Percentiles rank a stretch among this genome's conserved stretches.
These are phyloP conservation scores for Amorphotheca resinae DNA, from an alignment of 495 filamentous ascomycete species.

Conservation along the genomic window DNA sequence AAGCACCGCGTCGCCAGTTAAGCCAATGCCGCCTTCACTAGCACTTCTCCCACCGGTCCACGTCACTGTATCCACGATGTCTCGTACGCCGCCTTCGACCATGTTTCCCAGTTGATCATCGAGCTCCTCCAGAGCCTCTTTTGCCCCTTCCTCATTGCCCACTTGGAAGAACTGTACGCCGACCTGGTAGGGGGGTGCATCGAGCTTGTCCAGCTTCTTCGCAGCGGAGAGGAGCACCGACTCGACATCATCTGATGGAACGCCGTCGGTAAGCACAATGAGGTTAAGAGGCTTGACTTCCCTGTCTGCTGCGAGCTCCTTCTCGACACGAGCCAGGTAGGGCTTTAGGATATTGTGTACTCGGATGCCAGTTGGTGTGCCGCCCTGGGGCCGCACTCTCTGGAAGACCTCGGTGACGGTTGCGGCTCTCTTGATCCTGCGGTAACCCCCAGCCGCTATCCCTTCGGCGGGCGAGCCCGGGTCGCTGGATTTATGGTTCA, in stretches of 20 bases:
- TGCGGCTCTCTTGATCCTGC: slow-evolving; percentile 38
- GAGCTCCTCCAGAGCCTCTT: slow-evolving; percentile 52
- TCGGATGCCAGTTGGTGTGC: slow-evolving; percentile 65
- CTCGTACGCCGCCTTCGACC: slow-evolving; percentile 45
- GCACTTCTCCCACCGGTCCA: slow-evolving; percentile 38
- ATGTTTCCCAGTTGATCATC: slow-evolving; percentile 60
- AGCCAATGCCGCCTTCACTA: slow-evolving; percentile 24
- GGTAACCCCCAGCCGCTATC: slow-evolving; percentile 35
- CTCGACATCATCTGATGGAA: slow-evolving; percentile 68
- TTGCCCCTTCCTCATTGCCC: slow-evolving; percentile 57
- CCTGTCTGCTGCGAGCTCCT: slow-evolving; percentile 31
- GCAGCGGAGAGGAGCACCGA: slow-evolving; percentile 54
- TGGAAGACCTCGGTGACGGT: slow-evolving; percentile 56
- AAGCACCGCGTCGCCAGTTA: slow-evolving; percentile 34
- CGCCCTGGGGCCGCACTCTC: slow-evolving; percentile 46
- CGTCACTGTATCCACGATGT: slow-evolving; percentile 91
- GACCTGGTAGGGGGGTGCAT: slow-evolving; percentile 73
- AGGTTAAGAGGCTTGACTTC: slow-evolving; percentile 77
- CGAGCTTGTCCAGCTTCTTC: slow-evolving; percentile 53
- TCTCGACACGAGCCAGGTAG: slow-evolving; percentile 38
- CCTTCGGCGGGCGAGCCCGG: slow-evolving; percentile 17
- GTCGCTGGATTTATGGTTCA: slow-evolving; percentile 45
- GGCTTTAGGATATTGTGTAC: slow-evolving; percentile 62
- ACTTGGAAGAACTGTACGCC: slow-evolving; percentile 98
- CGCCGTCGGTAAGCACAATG: slow-evolving; percentile 88